phyloP scores from a whole-genome alignment of 139 green algal species.

The Micractinium conductrix region DNA sequence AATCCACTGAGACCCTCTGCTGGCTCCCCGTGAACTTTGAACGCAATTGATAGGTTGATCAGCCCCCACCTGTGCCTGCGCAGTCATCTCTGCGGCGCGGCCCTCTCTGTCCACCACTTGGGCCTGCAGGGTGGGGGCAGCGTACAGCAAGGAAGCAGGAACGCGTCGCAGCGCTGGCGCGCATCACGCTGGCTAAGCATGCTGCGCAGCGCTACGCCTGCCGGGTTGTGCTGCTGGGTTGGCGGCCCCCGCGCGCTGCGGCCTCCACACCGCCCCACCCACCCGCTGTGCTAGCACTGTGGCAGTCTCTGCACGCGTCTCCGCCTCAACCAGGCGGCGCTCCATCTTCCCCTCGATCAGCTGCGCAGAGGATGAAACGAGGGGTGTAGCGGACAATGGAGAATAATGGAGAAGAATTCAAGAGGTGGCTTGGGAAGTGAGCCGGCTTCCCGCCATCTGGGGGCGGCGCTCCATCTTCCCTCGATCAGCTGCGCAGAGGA shows the following conservation, averaged over 20 bases:
- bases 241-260: not conserved
- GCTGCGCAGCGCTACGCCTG: not conserved
- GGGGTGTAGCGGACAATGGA: not conserved
- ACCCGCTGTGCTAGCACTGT: not conserved
- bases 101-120: not conserved
- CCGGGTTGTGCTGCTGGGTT: not conserved
- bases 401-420: not conserved
- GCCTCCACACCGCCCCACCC: not conserved
- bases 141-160: not conserved
- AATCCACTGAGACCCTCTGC: too few relatives aligned
- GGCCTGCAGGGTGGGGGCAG: slow-evolving; percentile 1
- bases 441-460: too few relatives aligned
- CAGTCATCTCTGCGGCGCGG: slow-evolving; percentile 1
- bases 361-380: not conserved
- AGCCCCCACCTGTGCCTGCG: not conserved
- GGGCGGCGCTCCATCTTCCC: not conserved
- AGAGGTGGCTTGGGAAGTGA: too few relatives aligned
- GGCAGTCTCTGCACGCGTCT: slow-evolving; percentile 31
- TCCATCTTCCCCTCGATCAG: slow-evolving; percentile 26
- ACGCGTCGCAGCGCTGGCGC: not conserved
- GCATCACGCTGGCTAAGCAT: not conserved
- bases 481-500: not conserved
- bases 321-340: slow-evolving; percentile 28
- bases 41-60: not conserved
- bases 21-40: too few relatives aligned